Conservation (phyloP, 2,329 filamentous ascomycete species). For the Trichoderma koningii region DNA sequence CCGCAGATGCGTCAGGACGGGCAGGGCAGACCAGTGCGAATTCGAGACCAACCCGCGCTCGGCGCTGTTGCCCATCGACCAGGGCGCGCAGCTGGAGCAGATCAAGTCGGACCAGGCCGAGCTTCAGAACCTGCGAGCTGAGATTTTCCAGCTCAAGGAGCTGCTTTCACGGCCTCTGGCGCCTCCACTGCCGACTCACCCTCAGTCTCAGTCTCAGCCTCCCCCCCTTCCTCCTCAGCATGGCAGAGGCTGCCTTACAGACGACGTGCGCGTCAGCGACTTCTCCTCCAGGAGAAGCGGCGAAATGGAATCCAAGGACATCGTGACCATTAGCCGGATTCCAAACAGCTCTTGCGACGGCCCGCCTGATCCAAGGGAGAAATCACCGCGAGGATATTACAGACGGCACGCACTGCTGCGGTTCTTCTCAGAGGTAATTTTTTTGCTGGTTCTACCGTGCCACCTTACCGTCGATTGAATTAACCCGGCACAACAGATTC, state of each 20-base stretch:
- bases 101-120: slow-evolving; percentile 14
- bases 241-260: background rate
- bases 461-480: background rate
- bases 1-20: slow-evolving; percentile 15
- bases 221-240: background rate
- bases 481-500: background rate
- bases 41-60: slow-evolving; percentile 5
- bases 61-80: background rate
- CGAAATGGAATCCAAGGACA: background rate
- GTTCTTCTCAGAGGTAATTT: slow-evolving; percentile 19
- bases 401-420: slow-evolving; percentile 11
- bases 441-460: rapidly evolving
- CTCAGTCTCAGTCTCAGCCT: too few relatives aligned
- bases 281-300: background rate
- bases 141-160: slow-evolving; percentile 6
- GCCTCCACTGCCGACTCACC: too few relatives aligned
- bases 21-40: slow-evolving; percentile 20
- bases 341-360: background rate
- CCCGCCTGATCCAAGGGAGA: slow-evolving; percentile 17
- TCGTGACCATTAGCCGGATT: background rate
- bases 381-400: slow-evolving; percentile 19
- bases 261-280: background rate
- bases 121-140: slow-evolving; percentile 8
- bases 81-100: slow-evolving; percentile 12
- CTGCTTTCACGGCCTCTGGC: background rate